Conservation (phyloP, 2,329 filamentous ascomycete species). For the Furcasterigmium sp. region DNA sequence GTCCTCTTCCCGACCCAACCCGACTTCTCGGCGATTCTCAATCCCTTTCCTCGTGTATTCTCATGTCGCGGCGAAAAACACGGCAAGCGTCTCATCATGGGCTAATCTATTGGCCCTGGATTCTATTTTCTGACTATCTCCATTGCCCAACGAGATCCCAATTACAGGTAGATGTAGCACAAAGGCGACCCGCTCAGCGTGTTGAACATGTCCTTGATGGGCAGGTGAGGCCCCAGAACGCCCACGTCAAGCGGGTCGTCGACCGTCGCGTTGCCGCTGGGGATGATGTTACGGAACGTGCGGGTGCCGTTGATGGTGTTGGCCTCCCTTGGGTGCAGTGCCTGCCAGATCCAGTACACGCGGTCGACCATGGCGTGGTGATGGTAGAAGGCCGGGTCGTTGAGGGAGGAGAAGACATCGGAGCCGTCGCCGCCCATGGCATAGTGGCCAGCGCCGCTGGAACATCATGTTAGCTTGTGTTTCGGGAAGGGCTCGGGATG, state of each 20-base stretch:
- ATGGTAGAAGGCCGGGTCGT: conserved; percentile 18
- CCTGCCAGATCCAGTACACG: conserved; percentile 21
- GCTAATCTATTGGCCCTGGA: too few species aligned
- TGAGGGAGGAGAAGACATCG: conserved; percentile 17
- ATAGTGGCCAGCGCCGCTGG: conserved; percentile 19
- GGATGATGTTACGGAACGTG: conserved; percentile 15
- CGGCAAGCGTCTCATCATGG: too few species aligned
- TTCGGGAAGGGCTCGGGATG: background rate
- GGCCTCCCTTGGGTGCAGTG: conserved; percentile 9
- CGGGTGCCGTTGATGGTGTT: conserved; percentile 14
- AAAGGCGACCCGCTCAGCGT: conserved; percentile 24
- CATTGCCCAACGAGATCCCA: too few species aligned
- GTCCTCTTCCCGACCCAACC: too few species aligned
- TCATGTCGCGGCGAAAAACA: too few species aligned
- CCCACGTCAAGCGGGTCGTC: conserved; percentile 20
- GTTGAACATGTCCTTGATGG: conserved; percentile 26
- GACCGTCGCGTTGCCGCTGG: conserved; percentile 14
- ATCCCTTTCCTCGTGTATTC: too few species aligned
- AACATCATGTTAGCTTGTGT: background rate
- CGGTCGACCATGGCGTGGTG: conserved; percentile 20
- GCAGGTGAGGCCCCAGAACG: conserved; percentile 13
- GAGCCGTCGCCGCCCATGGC: conserved; percentile 18
- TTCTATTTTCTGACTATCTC: too few species aligned
- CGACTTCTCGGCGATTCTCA: too few species aligned
- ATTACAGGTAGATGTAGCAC: conserved; percentile 28